Evolutionary conservation across 1,284 basidiomycete species (phyloP).

Genomic region (Coniferiporia sulphurascens): DNA sequence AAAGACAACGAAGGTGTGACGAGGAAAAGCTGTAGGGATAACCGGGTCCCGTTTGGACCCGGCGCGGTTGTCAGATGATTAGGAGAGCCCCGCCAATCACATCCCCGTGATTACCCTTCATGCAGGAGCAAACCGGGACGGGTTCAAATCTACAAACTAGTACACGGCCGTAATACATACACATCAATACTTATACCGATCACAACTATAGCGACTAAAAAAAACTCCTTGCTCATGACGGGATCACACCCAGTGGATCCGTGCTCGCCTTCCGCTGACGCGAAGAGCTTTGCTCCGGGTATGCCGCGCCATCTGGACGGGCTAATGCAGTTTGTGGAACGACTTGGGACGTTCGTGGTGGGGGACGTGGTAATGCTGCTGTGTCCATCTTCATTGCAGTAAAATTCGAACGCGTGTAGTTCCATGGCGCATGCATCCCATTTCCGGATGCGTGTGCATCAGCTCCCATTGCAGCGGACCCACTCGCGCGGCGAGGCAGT

Average conservation of each 20-base stretch:
- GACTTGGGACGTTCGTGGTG: slow-evolving; percentile 13
- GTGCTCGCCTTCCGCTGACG: slow-evolving; percentile 16
- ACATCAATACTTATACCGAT: no score
- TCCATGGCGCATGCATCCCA: slow-evolving; percentile 19
- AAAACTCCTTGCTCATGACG: neutral
- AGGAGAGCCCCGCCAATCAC: slow-evolving; percentile 1
- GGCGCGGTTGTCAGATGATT: no score
- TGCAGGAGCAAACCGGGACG: neutral
- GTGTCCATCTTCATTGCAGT: slow-evolving; percentile 8
- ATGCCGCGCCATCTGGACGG: slow-evolving; percentile 1
- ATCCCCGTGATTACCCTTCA: neutral
- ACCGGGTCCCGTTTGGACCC: neutral
- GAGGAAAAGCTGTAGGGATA: slow-evolving; percentile 5
- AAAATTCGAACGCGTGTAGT: slow-evolving; percentile 21
- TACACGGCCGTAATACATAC: no score
- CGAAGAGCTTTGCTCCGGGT: neutral
- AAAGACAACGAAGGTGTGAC: neutral
- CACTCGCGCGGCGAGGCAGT: slow-evolving; percentile 1
- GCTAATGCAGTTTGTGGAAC: neutral
- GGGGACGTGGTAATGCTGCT: slow-evolving; percentile 16
- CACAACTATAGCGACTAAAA: no score
- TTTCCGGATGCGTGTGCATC: neutral
- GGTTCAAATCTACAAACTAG: neutral
- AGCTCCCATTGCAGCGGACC: slow-evolving; percentile 19
- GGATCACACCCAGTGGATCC: slow-evolving; percentile 19